Evolutionary conservation across 257 asterid genomes (phyloP).

Genomic region (Ilex aquifolium): DNA sequence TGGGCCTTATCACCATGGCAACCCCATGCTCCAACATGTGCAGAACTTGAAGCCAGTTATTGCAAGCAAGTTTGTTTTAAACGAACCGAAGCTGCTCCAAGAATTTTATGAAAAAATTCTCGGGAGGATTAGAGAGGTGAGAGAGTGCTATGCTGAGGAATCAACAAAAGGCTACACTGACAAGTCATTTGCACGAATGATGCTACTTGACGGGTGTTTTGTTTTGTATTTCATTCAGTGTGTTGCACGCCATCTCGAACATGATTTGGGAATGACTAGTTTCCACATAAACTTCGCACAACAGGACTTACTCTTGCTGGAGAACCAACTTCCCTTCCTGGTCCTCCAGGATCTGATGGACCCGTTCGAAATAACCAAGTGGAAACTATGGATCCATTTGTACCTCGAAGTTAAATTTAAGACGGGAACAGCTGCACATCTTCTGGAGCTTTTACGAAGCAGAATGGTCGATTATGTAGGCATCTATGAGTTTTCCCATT

Average conservation of each 20-base stretch:
- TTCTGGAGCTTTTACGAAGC: too few relatives aligned
- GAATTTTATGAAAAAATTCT: neutral
- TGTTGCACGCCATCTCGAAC: neutral
- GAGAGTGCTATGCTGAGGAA: neutral
- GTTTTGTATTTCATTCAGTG: conserved; percentile 7
- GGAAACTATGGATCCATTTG: too few relatives aligned
- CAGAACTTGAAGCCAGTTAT: neutral
- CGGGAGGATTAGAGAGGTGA: neutral
- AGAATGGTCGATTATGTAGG: too few relatives aligned
- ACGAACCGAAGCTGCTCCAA: neutral
- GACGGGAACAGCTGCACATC: too few relatives aligned
- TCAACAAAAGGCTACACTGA: neutral
- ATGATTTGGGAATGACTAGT: neutral
- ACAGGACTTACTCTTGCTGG: too few relatives aligned
- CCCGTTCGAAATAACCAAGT: too few relatives aligned
- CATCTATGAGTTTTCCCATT: too few relatives aligned
- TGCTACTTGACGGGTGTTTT: conserved; percentile 15
- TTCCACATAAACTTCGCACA: too few relatives aligned
- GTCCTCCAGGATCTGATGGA: conserved; percentile 4
- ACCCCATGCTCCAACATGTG: neutral
- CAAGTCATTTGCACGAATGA: conserved; percentile 7
- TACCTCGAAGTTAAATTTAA: too few relatives aligned
- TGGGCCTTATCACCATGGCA: conserved; percentile 13
- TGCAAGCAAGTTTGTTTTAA: neutral
- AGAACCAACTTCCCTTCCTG: conserved; percentile 2